Conservation (phyloP, 169 alveolate species). For the Plasmodium yoelii region DNA sequence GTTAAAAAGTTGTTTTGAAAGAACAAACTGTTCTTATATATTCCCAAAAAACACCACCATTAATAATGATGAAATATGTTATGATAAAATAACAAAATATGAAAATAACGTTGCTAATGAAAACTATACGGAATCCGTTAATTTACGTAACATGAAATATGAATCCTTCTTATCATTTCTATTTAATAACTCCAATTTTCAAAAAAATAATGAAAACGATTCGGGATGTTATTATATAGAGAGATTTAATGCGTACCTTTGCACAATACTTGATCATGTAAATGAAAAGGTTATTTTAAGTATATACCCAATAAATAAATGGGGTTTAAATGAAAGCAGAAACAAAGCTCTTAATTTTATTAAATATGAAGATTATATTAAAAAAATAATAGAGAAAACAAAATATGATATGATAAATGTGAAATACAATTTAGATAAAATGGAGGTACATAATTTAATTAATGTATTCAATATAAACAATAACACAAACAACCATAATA, state of each 20-base stretch:
- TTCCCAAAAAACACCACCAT: not conserved
- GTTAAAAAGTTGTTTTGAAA: not conserved
- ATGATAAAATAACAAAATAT: not conserved
- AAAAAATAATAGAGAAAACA: constrained; percentile 18
- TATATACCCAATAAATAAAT: constrained; percentile 31
- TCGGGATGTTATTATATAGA: constrained; percentile 51
- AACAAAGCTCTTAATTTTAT: constrained; percentile 7
- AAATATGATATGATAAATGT: not conserved
- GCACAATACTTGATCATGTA: constrained; percentile 23
- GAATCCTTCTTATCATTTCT: not conserved
- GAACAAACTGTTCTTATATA: not conserved
- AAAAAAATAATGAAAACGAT: not conserved
- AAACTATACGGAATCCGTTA: not conserved
- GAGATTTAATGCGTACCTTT: constrained; percentile 30
- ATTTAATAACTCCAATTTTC: not conserved
- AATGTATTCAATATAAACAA: not conserved
- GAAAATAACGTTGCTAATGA: not conserved
- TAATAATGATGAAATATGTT: not conserved
- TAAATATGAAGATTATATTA: constrained; percentile 49
- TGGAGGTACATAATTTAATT: not conserved
- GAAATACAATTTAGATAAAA: too few species aligned
- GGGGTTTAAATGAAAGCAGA: constrained; percentile 32
- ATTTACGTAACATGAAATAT: not conserved
- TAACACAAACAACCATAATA: not conserved
- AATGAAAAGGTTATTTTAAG: constrained; percentile 33